Evolutionary conservation across 164 flowering plant species (phyloP), one percentile per base, ranked within the genome.

Genomic region (Annona cherimola): DNA sequence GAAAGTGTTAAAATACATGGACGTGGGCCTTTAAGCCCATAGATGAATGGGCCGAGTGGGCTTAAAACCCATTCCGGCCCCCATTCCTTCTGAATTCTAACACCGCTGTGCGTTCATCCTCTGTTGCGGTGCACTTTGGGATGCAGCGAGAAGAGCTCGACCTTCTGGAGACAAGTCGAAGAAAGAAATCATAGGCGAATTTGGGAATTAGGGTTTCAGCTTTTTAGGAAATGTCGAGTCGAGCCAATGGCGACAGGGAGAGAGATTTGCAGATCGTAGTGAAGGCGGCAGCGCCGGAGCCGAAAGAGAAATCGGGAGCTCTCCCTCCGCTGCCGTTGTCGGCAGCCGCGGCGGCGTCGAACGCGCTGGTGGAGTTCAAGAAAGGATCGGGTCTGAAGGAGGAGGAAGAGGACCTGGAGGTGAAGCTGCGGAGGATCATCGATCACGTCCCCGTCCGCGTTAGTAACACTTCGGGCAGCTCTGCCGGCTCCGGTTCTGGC

Each of bases 401-500:
- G 64, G 99, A 96, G 55, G 94, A 87, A 61, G 98, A 96, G 75
- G 99, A 96, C 67, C 76, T 93, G 3, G 98, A 96, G 79, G 74
- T 96, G n/a, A 96, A 96, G 83, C 97, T 96, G 59, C 88, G 98
- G 2, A 81, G 98, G 42, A 96, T 96, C 66, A 75, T 90, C 42
- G 99, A 96, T 8, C 84, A 93, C 69, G 97, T 96, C 2, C 99
- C 99, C 2, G 97, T 93, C 4, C 97, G 98, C 45, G 98, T 96
- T 40, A 93, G 88, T 79, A 96, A 96, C 72, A 92, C 99, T 61
- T 96, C 99, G 57, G 99, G 99, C 18, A 96, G 99, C 68, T 96
- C 99, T 9, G 99, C 99, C 4, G 99, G 99, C 75, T 93, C 98
- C 16, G 99, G 99, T 67, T 96, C 99, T 55, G 99, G 98, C 5